These are phyloP conservation scores for Clausena lansium DNA, from an alignment of 345 rosid species.

Conservation along the genomic window DNA sequence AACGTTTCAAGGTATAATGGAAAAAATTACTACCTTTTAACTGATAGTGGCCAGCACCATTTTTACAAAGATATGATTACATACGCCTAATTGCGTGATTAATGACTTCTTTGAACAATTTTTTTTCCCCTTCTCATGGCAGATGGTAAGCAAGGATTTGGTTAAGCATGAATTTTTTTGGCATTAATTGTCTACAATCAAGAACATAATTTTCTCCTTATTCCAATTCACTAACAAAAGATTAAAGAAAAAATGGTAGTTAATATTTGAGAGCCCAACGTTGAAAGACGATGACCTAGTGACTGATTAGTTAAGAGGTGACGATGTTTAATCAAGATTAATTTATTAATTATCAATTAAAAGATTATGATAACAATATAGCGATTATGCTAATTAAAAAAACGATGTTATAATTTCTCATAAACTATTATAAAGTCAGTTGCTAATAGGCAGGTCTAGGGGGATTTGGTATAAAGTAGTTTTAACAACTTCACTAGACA, in stretches of 20 bases:
- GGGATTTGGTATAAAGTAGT: conserved; percentile 3
- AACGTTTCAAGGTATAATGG: too few species aligned
- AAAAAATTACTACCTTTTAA: too few species aligned
- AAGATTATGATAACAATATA: neutral
- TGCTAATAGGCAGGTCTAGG: neutral
- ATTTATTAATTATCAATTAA: neutral
- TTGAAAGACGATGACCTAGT: neutral
- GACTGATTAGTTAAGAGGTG: neutral
- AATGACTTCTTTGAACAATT: neutral
- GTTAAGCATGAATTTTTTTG: neutral
- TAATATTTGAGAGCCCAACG: neutral
- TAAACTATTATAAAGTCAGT: neutral
- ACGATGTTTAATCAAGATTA: neutral
- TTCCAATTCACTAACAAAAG: too few species aligned
- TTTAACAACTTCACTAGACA: conserved; percentile 23
- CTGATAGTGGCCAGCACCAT: too few species aligned
- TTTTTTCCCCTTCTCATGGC: neutral
- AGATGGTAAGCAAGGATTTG: neutral
- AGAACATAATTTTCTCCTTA: neutral
- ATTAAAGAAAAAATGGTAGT: too few species aligned
- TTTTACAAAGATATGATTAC: too few species aligned
- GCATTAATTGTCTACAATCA: neutral
- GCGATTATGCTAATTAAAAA: too few species aligned
- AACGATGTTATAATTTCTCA: neutral
- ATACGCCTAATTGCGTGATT: too few species aligned